phyloP scores from a whole-genome alignment of 2,329 filamentous ascomycete species.

The Albifimbria verrucaria region DNA sequence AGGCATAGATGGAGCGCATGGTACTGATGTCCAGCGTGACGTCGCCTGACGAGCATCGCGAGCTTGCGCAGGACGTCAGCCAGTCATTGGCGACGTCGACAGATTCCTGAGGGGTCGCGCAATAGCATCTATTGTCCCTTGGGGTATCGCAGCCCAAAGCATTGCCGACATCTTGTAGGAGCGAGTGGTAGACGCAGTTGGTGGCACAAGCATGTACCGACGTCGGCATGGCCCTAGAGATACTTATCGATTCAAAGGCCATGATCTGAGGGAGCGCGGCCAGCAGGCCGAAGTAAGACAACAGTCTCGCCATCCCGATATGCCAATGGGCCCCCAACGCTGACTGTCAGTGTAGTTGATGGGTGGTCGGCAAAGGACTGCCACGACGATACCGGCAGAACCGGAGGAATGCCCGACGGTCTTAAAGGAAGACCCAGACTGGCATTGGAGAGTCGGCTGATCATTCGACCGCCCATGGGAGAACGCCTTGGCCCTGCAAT shows the following conservation, averaged over 20 bases:
- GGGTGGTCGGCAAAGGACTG: too few species aligned
- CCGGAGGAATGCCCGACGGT: not conserved
- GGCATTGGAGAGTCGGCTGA: not conserved
- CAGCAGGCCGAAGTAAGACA: conserved; percentile 3
- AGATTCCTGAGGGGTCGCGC: conserved; percentile 17
- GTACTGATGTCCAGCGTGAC: conserved; percentile 17
- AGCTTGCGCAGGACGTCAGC: conserved; percentile 18
- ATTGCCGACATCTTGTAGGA: conserved; percentile 12
- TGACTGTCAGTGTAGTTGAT: too few species aligned
- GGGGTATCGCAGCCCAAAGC: conserved; percentile 19
- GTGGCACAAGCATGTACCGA: conserved; percentile 16
- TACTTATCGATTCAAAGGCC: conserved; percentile 15
- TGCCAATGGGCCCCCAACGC: too few species aligned
- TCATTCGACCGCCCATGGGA: not conserved
- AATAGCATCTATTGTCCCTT: conserved; percentile 23
- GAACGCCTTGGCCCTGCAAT: not conserved
- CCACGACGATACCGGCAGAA: not conserved
- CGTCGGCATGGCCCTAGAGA: conserved; percentile 9
- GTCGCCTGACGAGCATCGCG: conserved; percentile 16
- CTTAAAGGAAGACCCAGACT: not conserved
- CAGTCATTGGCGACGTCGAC: conserved; percentile 13
- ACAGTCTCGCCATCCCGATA: conserved; percentile 10
- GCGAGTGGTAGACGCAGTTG: conserved; percentile 15
- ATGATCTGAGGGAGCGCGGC: conserved; percentile 4
- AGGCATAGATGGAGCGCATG: conserved; percentile 21